These are phyloP conservation scores for Auriscalpium orientale DNA, from an alignment of 768 basidiomycete genomes.

Conservation along the genomic window DNA sequence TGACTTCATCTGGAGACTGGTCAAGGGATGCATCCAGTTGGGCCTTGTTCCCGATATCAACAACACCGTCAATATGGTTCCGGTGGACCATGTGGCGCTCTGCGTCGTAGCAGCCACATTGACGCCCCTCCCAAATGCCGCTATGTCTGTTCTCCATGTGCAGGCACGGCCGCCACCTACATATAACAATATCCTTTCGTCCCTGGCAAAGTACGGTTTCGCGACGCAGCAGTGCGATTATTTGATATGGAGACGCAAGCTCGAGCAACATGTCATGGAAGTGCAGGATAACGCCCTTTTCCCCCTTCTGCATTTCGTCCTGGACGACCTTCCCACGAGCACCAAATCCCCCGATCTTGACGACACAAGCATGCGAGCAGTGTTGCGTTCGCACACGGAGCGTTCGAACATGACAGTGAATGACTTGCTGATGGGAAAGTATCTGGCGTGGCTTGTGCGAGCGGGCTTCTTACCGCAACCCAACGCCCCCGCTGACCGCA, in stretches of 20 bases:
- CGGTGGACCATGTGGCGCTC: not conserved
- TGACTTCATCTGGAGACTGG: not conserved
- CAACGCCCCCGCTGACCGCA: too few species aligned
- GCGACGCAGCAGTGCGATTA: slow-evolving; percentile 76
- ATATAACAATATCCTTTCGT: not conserved
- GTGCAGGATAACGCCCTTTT: slow-evolving; percentile 95
- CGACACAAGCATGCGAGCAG: slow-evolving; percentile 69
- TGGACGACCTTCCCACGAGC: slow-evolving; percentile 94
- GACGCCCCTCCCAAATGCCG: not conserved
- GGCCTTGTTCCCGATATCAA: not conserved
- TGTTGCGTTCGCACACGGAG: slow-evolving; percentile 39
- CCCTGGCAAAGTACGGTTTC: slow-evolving; percentile 77
- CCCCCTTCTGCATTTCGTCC: slow-evolving; percentile 92
- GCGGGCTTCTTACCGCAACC: slow-evolving; percentile 64
- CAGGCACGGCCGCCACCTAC: slow-evolving; percentile 41
- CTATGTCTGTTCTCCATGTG: slow-evolving; percentile 61
- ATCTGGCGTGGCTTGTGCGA: slow-evolving; percentile 86
- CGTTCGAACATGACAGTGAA: slow-evolving; percentile 54
- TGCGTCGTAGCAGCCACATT: not conserved
- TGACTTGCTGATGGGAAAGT: slow-evolving; percentile 71
- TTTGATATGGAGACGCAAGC: slow-evolving; percentile 31
- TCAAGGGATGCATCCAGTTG: not conserved
- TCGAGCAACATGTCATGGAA: slow-evolving; percentile 29
- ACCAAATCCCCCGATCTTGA: slow-evolving; percentile 91
- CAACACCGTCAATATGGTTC: not conserved